Evolutionary conservation across 176 grass and related monocot species (phyloP).

Genomic region (Microstegium vimineum): DNA sequence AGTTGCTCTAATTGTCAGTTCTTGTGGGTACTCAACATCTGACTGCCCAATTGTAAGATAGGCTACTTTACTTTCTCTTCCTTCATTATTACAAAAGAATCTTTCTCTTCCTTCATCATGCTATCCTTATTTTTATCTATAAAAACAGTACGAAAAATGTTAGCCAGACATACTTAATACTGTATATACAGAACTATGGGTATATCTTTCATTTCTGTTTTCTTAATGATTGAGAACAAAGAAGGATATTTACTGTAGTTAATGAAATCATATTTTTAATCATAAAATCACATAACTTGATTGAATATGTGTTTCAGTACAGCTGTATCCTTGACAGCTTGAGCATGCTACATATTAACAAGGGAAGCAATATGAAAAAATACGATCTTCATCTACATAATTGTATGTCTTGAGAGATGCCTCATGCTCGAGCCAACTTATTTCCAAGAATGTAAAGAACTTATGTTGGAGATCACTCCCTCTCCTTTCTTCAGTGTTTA

Average conservation of each 20-base stretch:
- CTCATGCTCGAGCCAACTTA: too few species aligned
- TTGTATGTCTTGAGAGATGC: neutral
- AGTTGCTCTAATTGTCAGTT: constrained; percentile 81
- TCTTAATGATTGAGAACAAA: neutral
- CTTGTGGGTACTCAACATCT: constrained; percentile 78
- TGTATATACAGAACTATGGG: neutral
- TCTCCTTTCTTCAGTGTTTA: neutral
- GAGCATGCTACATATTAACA: constrained; percentile 2
- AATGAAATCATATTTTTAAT: neutral
- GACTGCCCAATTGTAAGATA: constrained; percentile 88
- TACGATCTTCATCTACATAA: neutral
- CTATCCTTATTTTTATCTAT: constrained; percentile 15
- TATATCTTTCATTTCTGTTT: neutral
- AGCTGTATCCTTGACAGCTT: neutral
- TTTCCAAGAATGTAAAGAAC: too few species aligned
- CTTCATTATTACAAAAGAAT: too few species aligned
- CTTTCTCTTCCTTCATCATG: constrained; percentile 16
- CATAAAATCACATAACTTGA: constrained; percentile 12
- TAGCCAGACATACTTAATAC: neutral
- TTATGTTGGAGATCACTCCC: neutral
- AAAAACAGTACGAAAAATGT: neutral
- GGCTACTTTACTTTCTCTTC: neutral
- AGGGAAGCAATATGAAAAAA: neutral
- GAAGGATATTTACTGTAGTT: neutral
- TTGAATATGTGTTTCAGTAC: neutral